These are phyloP conservation scores for Ogataea henricii DNA, from an alignment of 805 yeast genomes.

Conservation along the genomic window DNA sequence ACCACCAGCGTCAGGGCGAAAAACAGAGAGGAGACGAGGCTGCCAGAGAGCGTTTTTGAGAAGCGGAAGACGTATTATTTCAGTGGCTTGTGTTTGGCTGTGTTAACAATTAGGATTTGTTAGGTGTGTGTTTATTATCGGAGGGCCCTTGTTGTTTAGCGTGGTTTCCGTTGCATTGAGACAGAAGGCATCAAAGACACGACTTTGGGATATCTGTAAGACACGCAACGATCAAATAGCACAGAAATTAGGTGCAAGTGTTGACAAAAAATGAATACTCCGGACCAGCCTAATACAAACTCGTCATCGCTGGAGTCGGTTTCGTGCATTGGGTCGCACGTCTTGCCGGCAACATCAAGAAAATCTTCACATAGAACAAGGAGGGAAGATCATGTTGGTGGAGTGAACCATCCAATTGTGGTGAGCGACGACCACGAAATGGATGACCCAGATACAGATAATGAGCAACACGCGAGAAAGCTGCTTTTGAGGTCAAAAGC, in stretches of 20 bases:
- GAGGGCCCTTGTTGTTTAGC: background rate
- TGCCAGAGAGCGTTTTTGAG: background rate
- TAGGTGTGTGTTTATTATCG: constrained; percentile 4
- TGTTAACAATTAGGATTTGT: background rate
- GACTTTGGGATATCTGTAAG: background rate
- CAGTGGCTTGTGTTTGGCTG: background rate
- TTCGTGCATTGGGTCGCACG: constrained; percentile 21
- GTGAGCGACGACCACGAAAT: constrained; percentile 28
- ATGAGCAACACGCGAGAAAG: constrained; percentile 34
- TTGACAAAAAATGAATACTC: constrained; percentile 8
- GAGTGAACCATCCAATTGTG: constrained; percentile 1
- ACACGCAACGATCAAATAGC: background rate
- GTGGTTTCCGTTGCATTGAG: background rate
- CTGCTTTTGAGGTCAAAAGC: constrained; percentile 31
- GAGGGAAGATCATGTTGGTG: constrained; percentile 5
- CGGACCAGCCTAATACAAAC: constrained; percentile 21
- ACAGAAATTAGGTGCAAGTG: background rate
- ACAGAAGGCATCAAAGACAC: background rate
- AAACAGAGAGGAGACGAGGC: background rate
- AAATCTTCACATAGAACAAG: constrained; percentile 7
- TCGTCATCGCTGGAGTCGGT: constrained; percentile 25
- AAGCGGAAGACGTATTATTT: background rate
- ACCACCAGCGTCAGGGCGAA: background rate
- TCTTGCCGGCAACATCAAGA: constrained; percentile 10
- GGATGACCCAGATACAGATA: constrained; percentile 37